Conservation (phyloP, 2,329 filamentous ascomycete genomes). For the Penicillium griseofulvum region DNA sequence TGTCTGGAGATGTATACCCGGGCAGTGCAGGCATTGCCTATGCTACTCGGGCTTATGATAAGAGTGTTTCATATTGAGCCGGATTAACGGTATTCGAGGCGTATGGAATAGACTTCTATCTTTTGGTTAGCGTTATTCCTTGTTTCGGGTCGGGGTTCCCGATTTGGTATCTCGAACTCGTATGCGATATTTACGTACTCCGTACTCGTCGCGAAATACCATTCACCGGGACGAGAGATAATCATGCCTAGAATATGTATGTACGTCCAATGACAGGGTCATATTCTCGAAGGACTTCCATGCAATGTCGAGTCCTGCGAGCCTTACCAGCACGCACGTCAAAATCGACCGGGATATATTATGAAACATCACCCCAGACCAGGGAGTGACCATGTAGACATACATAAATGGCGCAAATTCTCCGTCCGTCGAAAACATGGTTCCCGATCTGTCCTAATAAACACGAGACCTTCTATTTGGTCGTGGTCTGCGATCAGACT, state of each 20-base stretch:
- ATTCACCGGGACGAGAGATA: background rate
- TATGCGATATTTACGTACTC: too few species aligned
- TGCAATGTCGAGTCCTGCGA: background rate
- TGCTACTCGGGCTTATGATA: background rate
- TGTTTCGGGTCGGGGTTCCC: background rate
- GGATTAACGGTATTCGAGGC: background rate
- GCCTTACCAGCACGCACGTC: background rate
- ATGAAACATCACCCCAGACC: background rate
- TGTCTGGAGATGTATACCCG: background rate
- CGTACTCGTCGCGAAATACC: too few species aligned
- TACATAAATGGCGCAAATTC: background rate
- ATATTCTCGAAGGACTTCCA: background rate
- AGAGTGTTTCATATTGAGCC: background rate
- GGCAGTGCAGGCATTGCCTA: background rate
- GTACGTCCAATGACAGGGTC: background rate
- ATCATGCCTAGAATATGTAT: background rate
- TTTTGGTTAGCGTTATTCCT: too few species aligned
- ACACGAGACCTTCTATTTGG: constrained; percentile 1
- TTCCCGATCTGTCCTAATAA: background rate
- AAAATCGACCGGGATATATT: constrained; percentile 1
- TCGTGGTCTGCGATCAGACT: background rate
- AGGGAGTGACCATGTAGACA: background rate
- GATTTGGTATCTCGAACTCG: background rate
- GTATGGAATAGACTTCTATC: too few species aligned
- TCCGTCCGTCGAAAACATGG: background rate